Evolutionary conservation across 306 rosid genomes (phyloP), one percentile per base, ranked within the genome.

Genomic region (Vicia villosa): DNA sequence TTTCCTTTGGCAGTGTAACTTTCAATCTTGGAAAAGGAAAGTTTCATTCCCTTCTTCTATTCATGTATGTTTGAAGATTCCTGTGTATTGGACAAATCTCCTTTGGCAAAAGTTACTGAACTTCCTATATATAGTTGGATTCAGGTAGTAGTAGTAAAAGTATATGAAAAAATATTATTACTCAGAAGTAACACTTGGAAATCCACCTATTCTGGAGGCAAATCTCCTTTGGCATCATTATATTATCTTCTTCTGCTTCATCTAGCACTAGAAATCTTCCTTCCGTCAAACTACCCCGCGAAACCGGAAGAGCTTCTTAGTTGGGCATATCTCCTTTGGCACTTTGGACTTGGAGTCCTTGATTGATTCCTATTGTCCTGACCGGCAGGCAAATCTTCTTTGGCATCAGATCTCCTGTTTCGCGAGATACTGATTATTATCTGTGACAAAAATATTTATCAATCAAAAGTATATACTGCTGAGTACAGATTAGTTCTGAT

Each of bases 241-340:
- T 11, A 22, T 50, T 46, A 32, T 52, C 72, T 47, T 12, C 32
- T 70, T 63, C 68, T 76, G 76, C 71, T 78, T 81, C 78, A 71
- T 67, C 59, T 57, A 17, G 57, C 61, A 72, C 50, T 62, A 56
- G 52, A 84, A 45, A n/a, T 19, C 49, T 58, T 60, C 50, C 51
- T 67, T 46, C 19, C 32, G 26, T 24, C 57, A 43, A 50, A 8
- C 8, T 9, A 66, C 40, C 30, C 9, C 10, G 1, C 6, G 30
- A 28, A 50, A 60, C 34, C 15, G 9, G 74, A 72, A 69, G 64
- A 73, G 79, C 78, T 82, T 80, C 78, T 62, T 74, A 80, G 60
- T 77, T 59, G 89, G 96, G 96, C 95, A 94, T 82, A 91, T 91
- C 97, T 95, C 86, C 92, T 94, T 91, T 94, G 96, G 96, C 96